Base-by-base conservation (phyloP, 2,329 filamentous ascomycete genomes). In the Dryadomyces quercus-mongolicae region DNA sequence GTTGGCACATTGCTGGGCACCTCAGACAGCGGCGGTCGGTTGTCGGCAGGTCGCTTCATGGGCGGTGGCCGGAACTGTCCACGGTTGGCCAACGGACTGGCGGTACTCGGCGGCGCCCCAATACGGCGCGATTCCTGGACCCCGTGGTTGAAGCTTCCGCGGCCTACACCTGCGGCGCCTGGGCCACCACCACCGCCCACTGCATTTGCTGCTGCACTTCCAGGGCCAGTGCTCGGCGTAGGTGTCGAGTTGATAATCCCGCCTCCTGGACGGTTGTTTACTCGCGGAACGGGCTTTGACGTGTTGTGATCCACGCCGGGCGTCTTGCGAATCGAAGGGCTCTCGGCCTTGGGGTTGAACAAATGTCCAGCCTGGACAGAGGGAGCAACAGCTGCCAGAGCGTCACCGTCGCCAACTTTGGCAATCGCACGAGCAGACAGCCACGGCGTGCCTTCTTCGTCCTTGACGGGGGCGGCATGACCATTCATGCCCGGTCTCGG, bases 261-360 rank as follows among this genome's bases (percentile, higher is more conserved):
- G 9, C 34, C 20, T 21, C 22, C 21, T n/a, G 36, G 49, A 74
- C 70, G 48, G 73, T 52, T 51, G 34, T 38, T 45, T 22, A 52
- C 75, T 58, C 76, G 78, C 4, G 76, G 77, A 2, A 95, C 71
- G 0, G 90, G 88, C 52, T 85, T 84, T 5, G 86, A 91, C 52
- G 81, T 84, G 21, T 72, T 82, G 64, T 94, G 88, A 63, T 96
- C 89, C 43, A 96, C 78, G 2, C 91, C 91, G 0, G 86, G 86
- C 0, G 92, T 96, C 65, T 92, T 91, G 57, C 88, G 81, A 64
- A 95, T 90, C 0, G 90, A 93, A 0, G 91, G 90, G 57, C 84
- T 88, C 62, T 91, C 85, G 6, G 82, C 76, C 55, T 82, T 82
- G 2, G 85, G 86, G 61, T 91, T 85, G 66, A 91, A 92, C 22